Base-by-base conservation (phyloP, 2,329 filamentous ascomycete species). In the Exophiala spinifera region DNA sequence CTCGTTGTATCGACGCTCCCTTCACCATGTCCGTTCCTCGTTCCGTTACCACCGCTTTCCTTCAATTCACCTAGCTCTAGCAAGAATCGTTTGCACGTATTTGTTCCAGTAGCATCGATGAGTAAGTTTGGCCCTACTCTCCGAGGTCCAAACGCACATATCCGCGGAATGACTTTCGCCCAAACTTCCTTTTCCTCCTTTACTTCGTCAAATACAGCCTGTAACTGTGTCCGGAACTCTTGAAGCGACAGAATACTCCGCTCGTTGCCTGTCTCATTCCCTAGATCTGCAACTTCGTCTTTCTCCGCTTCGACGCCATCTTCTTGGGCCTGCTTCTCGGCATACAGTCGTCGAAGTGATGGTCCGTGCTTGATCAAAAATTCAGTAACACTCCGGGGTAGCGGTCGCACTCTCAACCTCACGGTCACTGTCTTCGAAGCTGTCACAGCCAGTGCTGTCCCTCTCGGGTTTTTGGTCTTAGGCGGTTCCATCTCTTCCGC, bases 401-500 rank as follows among this genome's bases (percentile, higher is more conserved):
- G 73, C 2, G 94, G 94, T 13, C 87, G 78, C 1, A 96, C 88
- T 8, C 87, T 81, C 15, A 97, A 68, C 1, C 84, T 82, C 14
- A 99, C 76, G 0, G 83, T 88, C 15, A 96, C 80, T 64, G 96
- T 90, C 70, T 95, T 96, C 25, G 90, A 96, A 55, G 85, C 85
- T 0, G 91, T 95, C 8, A 84, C 78, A 3, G 82, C 82, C 20
- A 91, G 76, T 0, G 95, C 85, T 0, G 83, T 87, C 44, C 94
- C 94, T 66, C 94, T 82, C 1, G 91, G 91, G 11, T 95, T 89
- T 61, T 91, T 87, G 70, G 95, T 89, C 55, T 80, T 89, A 0
- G 90, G 88, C 1, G 91, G 85, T 20, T 91, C 86, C 94, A 99
- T 99, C 71, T 99, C 94, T 34, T 91, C 83, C 0, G 86, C 88